These are phyloP conservation scores for Kodamaea suecica DNA, from an alignment of 1,139 yeast species.

Conservation along the genomic window DNA sequence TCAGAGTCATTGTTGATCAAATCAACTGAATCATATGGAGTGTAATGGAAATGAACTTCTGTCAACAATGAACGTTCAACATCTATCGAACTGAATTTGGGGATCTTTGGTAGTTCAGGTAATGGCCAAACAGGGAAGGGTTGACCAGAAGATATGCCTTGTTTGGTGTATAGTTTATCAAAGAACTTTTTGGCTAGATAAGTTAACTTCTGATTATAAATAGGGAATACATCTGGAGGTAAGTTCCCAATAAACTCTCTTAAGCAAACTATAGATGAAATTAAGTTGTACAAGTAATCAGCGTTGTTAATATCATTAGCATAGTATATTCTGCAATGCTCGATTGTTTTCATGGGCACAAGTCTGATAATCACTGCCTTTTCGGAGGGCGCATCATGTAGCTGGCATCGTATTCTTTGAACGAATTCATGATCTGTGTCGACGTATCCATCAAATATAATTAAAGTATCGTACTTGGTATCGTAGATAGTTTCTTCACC, in stretches of 20 bases:
- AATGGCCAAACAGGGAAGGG: conserved; percentile 64
- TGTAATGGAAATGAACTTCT: conserved; percentile 66
- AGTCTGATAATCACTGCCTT: conserved; percentile 56
- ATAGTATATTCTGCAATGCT: conserved; percentile 57
- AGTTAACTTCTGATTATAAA: conserved; percentile 63
- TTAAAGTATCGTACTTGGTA: conserved; percentile 54
- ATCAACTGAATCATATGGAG: conserved; percentile 50
- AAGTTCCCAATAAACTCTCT: conserved; percentile 81
- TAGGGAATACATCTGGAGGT: conserved; percentile 77
- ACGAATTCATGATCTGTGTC: conserved; percentile 36
- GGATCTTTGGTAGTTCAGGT: conserved; percentile 67
- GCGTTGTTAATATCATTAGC: conserved; percentile 25
- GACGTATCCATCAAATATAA: conserved; percentile 72
- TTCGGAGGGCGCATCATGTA: conserved; percentile 16
- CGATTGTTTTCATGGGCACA: conserved; percentile 76
- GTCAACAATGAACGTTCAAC: conserved; percentile 77
- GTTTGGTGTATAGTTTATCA: conserved; percentile 31
- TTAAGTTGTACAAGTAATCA: conserved; percentile 58
- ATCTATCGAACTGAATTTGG: conserved; percentile 61
- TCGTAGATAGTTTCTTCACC: conserved; percentile 22
- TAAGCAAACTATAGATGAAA: conserved; percentile 80
- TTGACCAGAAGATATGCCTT: conserved; percentile 8
- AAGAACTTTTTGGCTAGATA: conserved; percentile 62
- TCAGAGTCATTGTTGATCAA: conserved; percentile 11
- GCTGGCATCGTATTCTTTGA: conserved; percentile 30